These are phyloP conservation scores for Aspergillus calidoustus DNA, from an alignment of 2,329 filamentous ascomycete species.

Conservation along the genomic window DNA sequence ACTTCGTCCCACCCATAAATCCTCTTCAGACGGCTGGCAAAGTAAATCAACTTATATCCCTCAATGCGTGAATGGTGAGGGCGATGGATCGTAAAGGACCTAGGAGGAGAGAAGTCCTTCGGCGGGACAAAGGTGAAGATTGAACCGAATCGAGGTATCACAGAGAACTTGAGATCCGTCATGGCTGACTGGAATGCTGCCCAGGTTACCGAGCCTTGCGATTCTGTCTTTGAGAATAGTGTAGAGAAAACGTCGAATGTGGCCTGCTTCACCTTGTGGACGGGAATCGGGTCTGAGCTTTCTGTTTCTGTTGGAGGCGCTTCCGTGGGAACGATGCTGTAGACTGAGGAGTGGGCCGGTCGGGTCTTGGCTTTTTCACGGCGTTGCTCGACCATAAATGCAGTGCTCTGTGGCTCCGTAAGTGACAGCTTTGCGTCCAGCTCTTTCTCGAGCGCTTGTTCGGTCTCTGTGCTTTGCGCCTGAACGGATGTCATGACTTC, in stretches of 20 bases:
- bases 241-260: constrained; percentile 46
- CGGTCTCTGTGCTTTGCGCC: constrained; percentile 7
- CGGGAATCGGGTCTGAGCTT: constrained; percentile 7
- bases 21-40: background rate
- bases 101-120: background rate
- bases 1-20: background rate
- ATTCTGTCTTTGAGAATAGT: constrained; percentile 29
- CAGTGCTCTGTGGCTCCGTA: background rate
- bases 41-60: constrained; percentile 15
- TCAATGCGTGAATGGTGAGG: constrained; percentile 15
- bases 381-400: constrained; percentile 36
- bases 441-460: constrained; percentile 20
- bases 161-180: constrained; percentile 48
- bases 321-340: constrained; percentile 4
- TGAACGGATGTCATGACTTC: constrained; percentile 43
- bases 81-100: constrained; percentile 15
- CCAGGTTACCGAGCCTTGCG: constrained; percentile 30
- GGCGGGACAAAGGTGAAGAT: constrained; percentile 40
- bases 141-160: constrained; percentile 49
- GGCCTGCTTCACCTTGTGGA: constrained; percentile 45
- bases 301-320: background rate
- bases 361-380: constrained; percentile 54
- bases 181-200: constrained; percentile 48
- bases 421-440: background rate
- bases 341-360: constrained; percentile 38